Evolutionary conservation across 495 filamentous ascomycete genomes (phyloP).

Genomic region (Penicillium turbatum): DNA sequence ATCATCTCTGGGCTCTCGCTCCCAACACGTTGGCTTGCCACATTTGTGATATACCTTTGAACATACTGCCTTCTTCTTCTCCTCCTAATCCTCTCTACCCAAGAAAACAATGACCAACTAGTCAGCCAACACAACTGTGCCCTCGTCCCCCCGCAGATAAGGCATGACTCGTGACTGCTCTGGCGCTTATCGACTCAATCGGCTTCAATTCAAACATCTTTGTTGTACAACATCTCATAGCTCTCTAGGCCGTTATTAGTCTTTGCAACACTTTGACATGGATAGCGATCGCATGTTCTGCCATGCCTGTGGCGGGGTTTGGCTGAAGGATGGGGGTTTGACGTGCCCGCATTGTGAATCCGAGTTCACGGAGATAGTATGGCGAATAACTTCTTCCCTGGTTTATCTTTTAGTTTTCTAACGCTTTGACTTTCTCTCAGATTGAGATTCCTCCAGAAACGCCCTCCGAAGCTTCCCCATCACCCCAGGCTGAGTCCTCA

Average conservation of each 20-base stretch:
- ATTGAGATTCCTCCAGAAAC: constrained; percentile 38
- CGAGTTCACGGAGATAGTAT: constrained; percentile 79
- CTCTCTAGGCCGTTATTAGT: neutral
- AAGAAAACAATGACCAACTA: neutral
- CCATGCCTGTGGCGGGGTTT: constrained; percentile 74
- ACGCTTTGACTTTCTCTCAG: constrained; percentile 13
- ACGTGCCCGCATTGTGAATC: constrained; percentile 70
- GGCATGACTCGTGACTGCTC: constrained; percentile 4
- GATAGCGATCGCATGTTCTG: constrained; percentile 70
- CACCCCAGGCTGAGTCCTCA: constrained; percentile 19
- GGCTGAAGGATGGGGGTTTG: constrained; percentile 66
- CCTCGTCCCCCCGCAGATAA: constrained; percentile 5
- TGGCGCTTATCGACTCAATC: constrained; percentile 2
- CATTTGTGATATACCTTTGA: neutral
- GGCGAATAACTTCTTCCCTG: constrained; percentile 4
- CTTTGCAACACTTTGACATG: neutral
- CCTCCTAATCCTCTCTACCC: neutral
- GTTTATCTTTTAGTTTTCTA: constrained; percentile 27
- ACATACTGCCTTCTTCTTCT: neutral
- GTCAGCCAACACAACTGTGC: neutral
- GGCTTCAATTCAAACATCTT: neutral
- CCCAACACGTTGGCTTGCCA: neutral
- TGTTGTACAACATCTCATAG: constrained; percentile 4
- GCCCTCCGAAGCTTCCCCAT: constrained; percentile 10
- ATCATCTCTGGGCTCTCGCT: neutral